Evolutionary conservation across 164 flowering plant species (phyloP).

Genomic region (Houttuynia cordata): DNA sequence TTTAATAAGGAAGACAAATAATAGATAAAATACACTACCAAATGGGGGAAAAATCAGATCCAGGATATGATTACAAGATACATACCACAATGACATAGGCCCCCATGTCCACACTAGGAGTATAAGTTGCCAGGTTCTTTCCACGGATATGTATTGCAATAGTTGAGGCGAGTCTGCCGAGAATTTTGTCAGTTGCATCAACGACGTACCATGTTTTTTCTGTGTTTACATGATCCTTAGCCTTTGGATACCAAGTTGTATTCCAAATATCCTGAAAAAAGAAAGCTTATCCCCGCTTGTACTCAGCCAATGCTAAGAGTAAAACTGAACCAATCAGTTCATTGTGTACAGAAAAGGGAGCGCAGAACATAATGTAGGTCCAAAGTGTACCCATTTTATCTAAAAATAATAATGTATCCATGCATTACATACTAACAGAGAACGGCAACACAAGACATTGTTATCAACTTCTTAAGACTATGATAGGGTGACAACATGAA

Average conservation of each 20-base stretch:
- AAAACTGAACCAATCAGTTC: too few relatives aligned
- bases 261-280: slow-evolving; percentile 82
- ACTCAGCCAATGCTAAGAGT: too few relatives aligned
- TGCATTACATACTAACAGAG: too few relatives aligned
- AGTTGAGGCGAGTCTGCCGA: slow-evolving; percentile 88
- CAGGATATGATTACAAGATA: not conserved
- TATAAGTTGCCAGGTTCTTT: slow-evolving; percentile 75
- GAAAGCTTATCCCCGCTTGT: not conserved
- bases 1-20: not conserved
- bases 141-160: slow-evolving; percentile 86
- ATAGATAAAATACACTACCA: not conserved
- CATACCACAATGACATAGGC: slow-evolving; percentile 96
- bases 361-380: too few relatives aligned
- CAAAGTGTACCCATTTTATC: too few relatives aligned
- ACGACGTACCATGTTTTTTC: slow-evolving; percentile 86
- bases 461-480: too few relatives aligned
- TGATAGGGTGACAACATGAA: too few relatives aligned
- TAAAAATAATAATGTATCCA: too few relatives aligned
- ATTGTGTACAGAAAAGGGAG: too few relatives aligned
- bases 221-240: slow-evolving; percentile 67
- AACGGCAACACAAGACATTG: too few relatives aligned
- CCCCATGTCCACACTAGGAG: slow-evolving; percentile 99
- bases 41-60: not conserved
- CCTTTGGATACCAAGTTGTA: slow-evolving; percentile 94
- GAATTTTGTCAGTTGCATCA: slow-evolving; percentile 91